Base-by-base conservation (phyloP, 345 rosid species). In the Triadica sebifera region DNA sequence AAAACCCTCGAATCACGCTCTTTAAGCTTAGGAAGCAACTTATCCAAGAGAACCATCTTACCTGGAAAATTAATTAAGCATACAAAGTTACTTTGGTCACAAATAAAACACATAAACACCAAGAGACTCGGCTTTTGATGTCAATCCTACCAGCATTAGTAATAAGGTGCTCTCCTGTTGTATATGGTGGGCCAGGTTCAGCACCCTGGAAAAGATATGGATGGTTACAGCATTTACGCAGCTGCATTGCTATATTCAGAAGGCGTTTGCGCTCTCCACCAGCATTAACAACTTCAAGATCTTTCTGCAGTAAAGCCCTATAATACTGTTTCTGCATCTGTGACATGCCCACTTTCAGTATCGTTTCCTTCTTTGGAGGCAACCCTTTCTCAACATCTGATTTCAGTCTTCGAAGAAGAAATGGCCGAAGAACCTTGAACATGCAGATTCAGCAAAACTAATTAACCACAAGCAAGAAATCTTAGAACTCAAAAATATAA, bases 151-250 rank as follows among this genome's bases (percentile, higher is more conserved):
- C 99, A 75, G 99, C 96, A 85, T 81, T 96, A 55, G 85, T 86
- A 71, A 96, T 83, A 70, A 96, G 98, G 82, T 96, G 99, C 9
- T 90, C 97, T 61, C 99, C 99, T 3, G 99, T 93, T 37, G 99
- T 87, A 75, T 96, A 93, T 19, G 99, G 99, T 53, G 99, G 99
- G 70, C 99, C 99, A 55, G 99, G 99, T 79, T 96, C 99, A 65
- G 98, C 99, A 52, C 99, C 99, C 89, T 96, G 99, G 86, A 93
- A 93, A 78, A 96, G 97, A 83, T 96, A 96, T 49, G 99, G 99
- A 78, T 96, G 99, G 85, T 96, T 96, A 79, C 99, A 93, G 84
- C 97, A 93, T 75, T 96, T 96, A 68, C 99, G 98, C 73, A 96
- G 78, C 86, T 96, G 97, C 99, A 96, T 96, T 67, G 98, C 99